Conservation (phyloP, 768 basidiomycete species). For the Trametes cingulata region DNA sequence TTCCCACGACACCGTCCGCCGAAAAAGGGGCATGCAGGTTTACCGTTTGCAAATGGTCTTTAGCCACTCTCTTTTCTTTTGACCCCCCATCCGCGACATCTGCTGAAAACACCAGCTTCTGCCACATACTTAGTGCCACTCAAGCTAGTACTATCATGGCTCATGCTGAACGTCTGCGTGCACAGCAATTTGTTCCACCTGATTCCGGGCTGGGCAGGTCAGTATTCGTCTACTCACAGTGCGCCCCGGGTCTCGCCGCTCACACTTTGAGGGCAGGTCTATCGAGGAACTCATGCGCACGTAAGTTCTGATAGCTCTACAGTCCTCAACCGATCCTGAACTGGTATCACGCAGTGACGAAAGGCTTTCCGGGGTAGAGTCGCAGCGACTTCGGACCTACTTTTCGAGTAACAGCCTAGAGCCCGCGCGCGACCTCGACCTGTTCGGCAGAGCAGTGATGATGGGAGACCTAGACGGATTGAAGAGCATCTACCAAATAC, state of each 20-base stretch:
- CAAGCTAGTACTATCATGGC: not conserved
- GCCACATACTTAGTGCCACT: not conserved
- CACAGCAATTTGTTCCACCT: not conserved
- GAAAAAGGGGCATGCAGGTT: not conserved
- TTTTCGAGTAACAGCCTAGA: conserved; percentile 38
- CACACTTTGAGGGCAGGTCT: not conserved
- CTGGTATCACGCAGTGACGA: conserved; percentile 10
- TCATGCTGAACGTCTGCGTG: not conserved
- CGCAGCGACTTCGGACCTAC: conserved; percentile 39
- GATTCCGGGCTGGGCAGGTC: not conserved
- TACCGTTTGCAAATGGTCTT: not conserved
- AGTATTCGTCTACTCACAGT: not conserved
- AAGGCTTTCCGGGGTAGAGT: conserved; percentile 38
- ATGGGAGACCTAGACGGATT: conserved; percentile 30
- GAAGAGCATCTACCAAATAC: conserved; percentile 29
- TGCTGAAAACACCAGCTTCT: too few species aligned
- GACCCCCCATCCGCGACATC: too few species aligned
- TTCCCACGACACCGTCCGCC: not conserved
- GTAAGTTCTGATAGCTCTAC: not conserved
- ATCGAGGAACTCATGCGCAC: conserved; percentile 11
- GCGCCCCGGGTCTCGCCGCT: too few species aligned
- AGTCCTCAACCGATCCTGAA: not conserved
- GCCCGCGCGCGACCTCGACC: conserved; percentile 40
- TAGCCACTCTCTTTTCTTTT: not conserved
- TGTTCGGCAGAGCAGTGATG: conserved; percentile 32